A percentile compares a stretch with the other conserved stretches of the same genome.
Conservation (phyloP, 441 rosid species). For the Eutrema salsugineum region DNA sequence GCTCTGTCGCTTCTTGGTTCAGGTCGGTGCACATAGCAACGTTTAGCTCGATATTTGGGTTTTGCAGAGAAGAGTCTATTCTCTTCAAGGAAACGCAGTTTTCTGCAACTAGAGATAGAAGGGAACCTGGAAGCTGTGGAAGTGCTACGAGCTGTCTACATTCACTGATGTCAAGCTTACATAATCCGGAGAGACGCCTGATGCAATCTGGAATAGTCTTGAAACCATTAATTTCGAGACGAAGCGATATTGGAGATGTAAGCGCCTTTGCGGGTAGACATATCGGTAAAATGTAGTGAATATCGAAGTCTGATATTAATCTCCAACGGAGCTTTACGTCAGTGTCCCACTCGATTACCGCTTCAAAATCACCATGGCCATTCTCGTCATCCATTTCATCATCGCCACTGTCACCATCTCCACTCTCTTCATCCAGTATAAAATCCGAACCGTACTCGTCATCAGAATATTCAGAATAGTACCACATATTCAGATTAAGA, state of each 20-base stretch:
- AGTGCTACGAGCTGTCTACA: not conserved
- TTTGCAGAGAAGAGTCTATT: not conserved
- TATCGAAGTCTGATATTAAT: constrained; percentile 1
- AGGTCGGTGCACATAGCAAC: not conserved
- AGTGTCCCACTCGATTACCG: not conserved
- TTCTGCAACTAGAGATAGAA: not conserved
- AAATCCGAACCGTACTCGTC: no score
- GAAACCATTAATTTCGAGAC: not conserved
- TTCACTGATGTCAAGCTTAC: not conserved
- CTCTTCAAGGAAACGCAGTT: not conserved
- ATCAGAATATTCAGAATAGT: no score
- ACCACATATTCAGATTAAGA: no score
- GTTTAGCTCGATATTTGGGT: not conserved
- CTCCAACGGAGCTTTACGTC: constrained; percentile 3
- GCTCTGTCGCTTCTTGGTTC: not conserved
- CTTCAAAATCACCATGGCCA: not conserved
- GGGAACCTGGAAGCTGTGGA: constrained; percentile 1
- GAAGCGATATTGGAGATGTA: no score
- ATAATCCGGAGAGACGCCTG: not conserved
- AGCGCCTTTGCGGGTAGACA: not conserved
- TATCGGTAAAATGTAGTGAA: not conserved
- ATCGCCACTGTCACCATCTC: not conserved
- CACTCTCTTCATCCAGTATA: no score
- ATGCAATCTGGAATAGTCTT: constrained; percentile 11
- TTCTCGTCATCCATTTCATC: not conserved